Percentiles rank a stretch among this genome's conserved stretches.
Evolutionary conservation across 1,284 basidiomycete genomes (phyloP).

Genomic region (Sporisorium scitamineum): DNA sequence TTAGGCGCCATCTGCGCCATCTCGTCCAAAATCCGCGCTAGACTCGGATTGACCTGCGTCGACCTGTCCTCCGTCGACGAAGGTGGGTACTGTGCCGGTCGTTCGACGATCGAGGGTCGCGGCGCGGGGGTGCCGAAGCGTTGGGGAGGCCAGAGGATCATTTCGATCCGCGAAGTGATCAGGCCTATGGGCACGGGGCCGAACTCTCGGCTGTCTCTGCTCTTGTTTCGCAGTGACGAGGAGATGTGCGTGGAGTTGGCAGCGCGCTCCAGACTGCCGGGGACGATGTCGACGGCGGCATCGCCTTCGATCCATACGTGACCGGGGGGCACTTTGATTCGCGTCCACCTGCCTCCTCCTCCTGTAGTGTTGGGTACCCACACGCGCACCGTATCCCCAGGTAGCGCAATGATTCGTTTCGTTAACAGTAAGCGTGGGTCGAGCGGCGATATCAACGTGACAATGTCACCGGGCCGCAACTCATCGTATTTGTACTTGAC

Average conservation of each 20-base stretch:
- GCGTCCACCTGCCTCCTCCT: conserved; percentile 33
- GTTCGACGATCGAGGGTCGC: conserved; percentile 20
- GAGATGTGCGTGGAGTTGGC: conserved; percentile 28
- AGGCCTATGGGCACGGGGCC: conserved; percentile 73
- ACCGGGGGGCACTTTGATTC: conserved; percentile 57
- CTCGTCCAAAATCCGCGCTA: conserved; percentile 42
- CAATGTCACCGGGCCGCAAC: conserved; percentile 72
- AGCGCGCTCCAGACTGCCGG: conserved; percentile 16
- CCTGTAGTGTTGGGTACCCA: conserved; percentile 33
- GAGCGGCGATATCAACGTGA: conserved; percentile 72
- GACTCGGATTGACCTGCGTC: conserved; percentile 46
- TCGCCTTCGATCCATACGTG: conserved; percentile 74
- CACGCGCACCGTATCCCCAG: conserved; percentile 72
- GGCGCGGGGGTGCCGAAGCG: conserved; percentile 50
- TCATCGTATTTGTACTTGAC: conserved; percentile 65
- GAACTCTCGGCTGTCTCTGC: conserved; percentile 72
- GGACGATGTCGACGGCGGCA: conserved; percentile 67
- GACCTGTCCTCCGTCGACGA: conserved; percentile 16
- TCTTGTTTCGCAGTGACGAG: conserved; percentile 15
- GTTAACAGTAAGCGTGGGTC: conserved; percentile 72
- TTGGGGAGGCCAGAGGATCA: conserved; percentile 71
- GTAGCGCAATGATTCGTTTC: conserved; percentile 73
- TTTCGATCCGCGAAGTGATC: conserved; percentile 70
- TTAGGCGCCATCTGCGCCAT: conserved; percentile 19
- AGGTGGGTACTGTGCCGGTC: conserved; percentile 14